Conservation (phyloP, 371 early-diverging fungal species). For the Lichtheimia corymbifera region DNA sequence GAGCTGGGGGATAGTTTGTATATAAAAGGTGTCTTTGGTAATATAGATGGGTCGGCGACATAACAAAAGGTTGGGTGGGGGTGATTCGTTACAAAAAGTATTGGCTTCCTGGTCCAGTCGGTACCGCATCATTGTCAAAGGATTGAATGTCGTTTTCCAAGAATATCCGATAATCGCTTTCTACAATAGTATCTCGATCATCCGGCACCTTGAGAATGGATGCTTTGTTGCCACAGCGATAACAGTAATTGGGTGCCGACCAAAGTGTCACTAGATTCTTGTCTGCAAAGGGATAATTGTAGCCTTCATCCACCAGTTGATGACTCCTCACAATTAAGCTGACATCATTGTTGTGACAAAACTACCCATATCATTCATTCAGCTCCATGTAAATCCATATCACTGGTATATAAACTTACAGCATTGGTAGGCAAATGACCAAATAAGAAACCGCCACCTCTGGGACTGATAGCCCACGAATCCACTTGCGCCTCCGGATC, state of each 20-base stretch:
- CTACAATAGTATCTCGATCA: conserved; percentile 80
- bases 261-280: conserved; percentile 99
- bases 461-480: conserved; percentile 96
- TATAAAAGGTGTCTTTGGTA: no score
- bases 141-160: conserved; percentile 76
- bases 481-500: conserved; percentile 97
- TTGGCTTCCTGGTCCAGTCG: conserved; percentile 46
- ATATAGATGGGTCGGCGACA: no score
- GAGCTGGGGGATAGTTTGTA: no score
- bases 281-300: conserved; percentile 96
- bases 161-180: conserved; percentile 76
- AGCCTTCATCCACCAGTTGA: conserved; percentile 97
- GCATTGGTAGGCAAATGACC: conserved; percentile 92
- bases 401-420: conserved; percentile 15
- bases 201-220: conserved; percentile 87
- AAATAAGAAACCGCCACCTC: conserved; percentile 99
- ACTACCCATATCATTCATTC: conserved; percentile 49
- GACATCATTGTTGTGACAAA: conserved; percentile 95
- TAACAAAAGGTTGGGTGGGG: no score
- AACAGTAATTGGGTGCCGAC: conserved; percentile 99
- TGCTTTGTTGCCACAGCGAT: conserved; percentile 99
- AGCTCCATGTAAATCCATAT: not conserved
- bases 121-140: conserved; percentile 26
- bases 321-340: conserved; percentile 94
- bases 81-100: conserved; percentile 25